Conservation (phyloP, 2,329 filamentous ascomycete genomes). For the Scolecobasidium constrictum region DNA sequence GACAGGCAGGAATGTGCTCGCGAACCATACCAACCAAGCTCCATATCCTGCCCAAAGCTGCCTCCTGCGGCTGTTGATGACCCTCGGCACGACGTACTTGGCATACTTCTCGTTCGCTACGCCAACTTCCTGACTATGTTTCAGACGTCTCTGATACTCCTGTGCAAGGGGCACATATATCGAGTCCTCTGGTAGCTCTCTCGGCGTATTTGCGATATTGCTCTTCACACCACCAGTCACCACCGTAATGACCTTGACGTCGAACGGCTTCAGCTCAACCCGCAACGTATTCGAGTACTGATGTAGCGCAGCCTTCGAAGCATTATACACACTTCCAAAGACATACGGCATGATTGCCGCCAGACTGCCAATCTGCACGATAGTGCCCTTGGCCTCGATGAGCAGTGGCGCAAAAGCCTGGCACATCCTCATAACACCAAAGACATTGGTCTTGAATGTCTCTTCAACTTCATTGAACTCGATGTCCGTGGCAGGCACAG, state of each 20-base stretch:
- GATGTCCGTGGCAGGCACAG: conserved; percentile 45
- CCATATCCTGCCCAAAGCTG: conserved; percentile 46
- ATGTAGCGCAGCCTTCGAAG: conserved; percentile 49
- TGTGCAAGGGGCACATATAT: conserved; percentile 41
- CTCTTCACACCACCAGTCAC: conserved; percentile 51
- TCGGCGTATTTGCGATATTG: conserved; percentile 43
- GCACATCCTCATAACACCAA: conserved; percentile 47
- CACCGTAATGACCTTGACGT: conserved; percentile 35
- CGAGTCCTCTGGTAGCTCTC: conserved; percentile 35
- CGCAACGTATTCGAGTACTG: conserved; percentile 47
- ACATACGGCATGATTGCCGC: conserved; percentile 27
- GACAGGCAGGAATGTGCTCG: conserved; percentile 35
- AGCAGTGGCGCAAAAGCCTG: conserved; percentile 45
- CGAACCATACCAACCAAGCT: conserved; percentile 37
- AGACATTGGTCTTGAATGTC: conserved; percentile 45
- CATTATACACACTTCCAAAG: conserved; percentile 37
- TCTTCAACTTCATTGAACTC: conserved; percentile 35
- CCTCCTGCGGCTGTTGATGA: conserved; percentile 28
- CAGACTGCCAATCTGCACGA: conserved; percentile 34
- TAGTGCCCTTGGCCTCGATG: conserved; percentile 32
- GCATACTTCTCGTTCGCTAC: conserved; percentile 45
- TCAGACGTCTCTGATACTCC: conserved; percentile 40
- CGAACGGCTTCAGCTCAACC: conserved; percentile 44
- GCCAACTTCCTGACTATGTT: conserved; percentile 41
- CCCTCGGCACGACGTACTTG: conserved; percentile 40